phyloP scores from a whole-genome alignment of 2,329 filamentous ascomycete genomes.

The Pestalotiopsis sp. region DNA sequence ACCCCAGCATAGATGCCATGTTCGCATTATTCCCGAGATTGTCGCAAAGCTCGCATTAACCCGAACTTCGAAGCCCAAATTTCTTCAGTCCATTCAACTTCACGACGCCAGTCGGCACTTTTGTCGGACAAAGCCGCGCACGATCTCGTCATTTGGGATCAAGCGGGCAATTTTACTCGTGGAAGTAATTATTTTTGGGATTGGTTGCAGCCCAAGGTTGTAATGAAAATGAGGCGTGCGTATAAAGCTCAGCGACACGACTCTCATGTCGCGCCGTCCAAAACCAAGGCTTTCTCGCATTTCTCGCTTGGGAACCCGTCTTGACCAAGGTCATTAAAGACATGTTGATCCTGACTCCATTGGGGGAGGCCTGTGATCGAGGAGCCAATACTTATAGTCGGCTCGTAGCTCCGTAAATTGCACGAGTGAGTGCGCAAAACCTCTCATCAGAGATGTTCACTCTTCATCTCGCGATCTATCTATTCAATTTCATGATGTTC shows the following conservation, averaged over 20 bases:
- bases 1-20: background rate
- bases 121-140: background rate
- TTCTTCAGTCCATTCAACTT: background rate
- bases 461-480: background rate
- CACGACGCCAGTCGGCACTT: background rate
- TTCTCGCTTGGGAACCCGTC: too few species aligned
- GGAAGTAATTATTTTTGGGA: too few species aligned
- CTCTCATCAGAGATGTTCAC: background rate
- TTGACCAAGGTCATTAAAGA: too few species aligned
- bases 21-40: background rate
- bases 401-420: background rate
- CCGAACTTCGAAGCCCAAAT: background rate
- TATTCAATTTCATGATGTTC: background rate
- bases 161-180: too few species aligned
- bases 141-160: background rate
- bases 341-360: too few species aligned
- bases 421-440: background rate
- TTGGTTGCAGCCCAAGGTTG: too few species aligned
- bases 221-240: too few species aligned
- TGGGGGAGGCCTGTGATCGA: too few species aligned
- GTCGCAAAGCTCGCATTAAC: background rate
- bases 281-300: too few species aligned
- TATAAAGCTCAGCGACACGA: too few species aligned
- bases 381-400: too few species aligned
- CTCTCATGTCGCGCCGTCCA: too few species aligned